These are phyloP conservation scores for Kodamaea sagamina DNA, from an alignment of 805 yeast genomes.

Conservation along the genomic window DNA sequence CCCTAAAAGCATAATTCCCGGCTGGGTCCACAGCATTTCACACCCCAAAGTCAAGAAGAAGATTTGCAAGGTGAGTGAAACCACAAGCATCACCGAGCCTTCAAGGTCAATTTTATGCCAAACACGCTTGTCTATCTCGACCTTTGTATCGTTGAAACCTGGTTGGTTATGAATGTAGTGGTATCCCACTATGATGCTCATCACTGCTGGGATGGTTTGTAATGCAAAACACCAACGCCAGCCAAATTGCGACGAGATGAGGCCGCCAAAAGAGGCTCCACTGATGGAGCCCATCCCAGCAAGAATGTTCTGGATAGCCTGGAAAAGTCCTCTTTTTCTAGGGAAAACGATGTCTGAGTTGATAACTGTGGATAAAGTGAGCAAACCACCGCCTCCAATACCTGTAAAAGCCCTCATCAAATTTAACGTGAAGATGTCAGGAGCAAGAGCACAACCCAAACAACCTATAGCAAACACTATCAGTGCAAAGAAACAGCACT, in stretches of 20 bases:
- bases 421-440: constrained; percentile 28
- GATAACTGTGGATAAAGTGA: constrained; percentile 39
- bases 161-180: constrained; percentile 31
- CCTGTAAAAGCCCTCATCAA: constrained; percentile 41
- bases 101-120: constrained; percentile 31
- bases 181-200: constrained; percentile 38
- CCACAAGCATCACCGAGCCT: constrained; percentile 35
- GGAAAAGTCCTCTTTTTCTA: constrained; percentile 40
- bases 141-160: constrained; percentile 17
- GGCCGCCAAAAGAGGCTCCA: constrained; percentile 69
- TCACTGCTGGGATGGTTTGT: constrained; percentile 54
- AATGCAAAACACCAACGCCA: constrained; percentile 66
- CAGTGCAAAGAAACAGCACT: constrained; percentile 37
- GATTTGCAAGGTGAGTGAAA: constrained; percentile 33
- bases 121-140: constrained; percentile 8
- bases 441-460: constrained; percentile 35
- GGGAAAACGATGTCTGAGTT: constrained; percentile 40
- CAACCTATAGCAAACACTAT: constrained; percentile 36
- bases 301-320: constrained; percentile 41
- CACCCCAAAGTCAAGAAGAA: constrained; percentile 29
- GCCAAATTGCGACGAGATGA: constrained; percentile 52
- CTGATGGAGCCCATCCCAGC: constrained; percentile 52
- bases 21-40: constrained; percentile 20
- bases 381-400: constrained; percentile 45
- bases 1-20: constrained; percentile 16